These are phyloP conservation scores for Hypericum androsaemum DNA, from an alignment of 345 rosid genomes.

Conservation along the genomic window DNA sequence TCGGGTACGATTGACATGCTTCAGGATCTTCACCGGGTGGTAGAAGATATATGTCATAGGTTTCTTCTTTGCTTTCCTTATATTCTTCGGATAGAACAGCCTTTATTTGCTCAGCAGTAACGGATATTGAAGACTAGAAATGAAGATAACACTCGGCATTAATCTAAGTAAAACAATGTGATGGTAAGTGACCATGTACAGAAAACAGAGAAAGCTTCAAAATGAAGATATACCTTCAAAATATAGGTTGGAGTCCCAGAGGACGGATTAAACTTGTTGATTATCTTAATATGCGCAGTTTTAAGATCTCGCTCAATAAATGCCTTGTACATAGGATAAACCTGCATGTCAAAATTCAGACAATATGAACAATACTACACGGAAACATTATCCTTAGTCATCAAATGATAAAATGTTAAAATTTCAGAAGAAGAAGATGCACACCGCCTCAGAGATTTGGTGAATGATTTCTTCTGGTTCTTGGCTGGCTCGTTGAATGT, in stretches of 20 bases:
- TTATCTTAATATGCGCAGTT: conserved; percentile 92
- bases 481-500: conserved; percentile 95
- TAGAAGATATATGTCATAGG: conserved; percentile 93
- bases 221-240: conserved; percentile 46
- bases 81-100: conserved; percentile 46
- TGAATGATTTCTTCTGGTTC: conserved; percentile 99
- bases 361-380: conserved; percentile 9
- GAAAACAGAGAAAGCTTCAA: not conserved
- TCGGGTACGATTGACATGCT: conserved; percentile 94
- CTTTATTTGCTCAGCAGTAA: conserved; percentile 69
- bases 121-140: conserved; percentile 59
- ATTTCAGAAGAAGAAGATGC: conserved; percentile 15
- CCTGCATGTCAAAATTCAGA: conserved; percentile 28
- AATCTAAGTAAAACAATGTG: not conserved
- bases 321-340: conserved; percentile 99
- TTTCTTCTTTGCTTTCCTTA: conserved; percentile 75
- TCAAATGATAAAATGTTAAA: conserved; percentile 10
- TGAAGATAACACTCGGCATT: conserved; percentile 18
- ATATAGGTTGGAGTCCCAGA: conserved; percentile 89
- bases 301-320: conserved; percentile 95
- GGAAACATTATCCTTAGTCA: conserved; percentile 5
- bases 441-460: conserved; percentile 95
- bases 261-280: conserved; percentile 95
- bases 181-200: not conserved
- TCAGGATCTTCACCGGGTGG: conserved; percentile 99